Conservation (phyloP, 495 filamentous ascomycete genomes). For the Penicillium soppii region DNA sequence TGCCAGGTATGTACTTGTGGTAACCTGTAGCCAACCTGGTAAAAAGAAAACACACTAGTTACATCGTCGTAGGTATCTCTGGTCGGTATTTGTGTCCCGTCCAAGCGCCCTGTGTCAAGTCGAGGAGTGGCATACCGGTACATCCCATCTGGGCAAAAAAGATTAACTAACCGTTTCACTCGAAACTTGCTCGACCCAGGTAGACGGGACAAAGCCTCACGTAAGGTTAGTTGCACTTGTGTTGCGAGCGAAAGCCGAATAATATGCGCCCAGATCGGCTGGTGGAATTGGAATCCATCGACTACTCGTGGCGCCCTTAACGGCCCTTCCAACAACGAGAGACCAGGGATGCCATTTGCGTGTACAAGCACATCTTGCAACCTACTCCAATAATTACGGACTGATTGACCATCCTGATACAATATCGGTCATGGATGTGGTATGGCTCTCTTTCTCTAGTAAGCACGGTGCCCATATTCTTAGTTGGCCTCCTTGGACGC, state of each 20-base stretch:
- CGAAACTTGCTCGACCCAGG: conserved; percentile 3
- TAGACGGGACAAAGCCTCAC: neutral
- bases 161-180: conserved; percentile 11
- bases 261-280: conserved; percentile 7
- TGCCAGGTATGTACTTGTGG: too few species aligned
- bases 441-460: neutral
- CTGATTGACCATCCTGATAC: conserved; percentile 15
- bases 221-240: conserved; percentile 19
- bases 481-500: neutral
- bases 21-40: too few species aligned
- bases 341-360: too few species aligned
- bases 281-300: conserved; percentile 6
- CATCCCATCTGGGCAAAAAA: neutral
- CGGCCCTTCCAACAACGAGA: neutral
- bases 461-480: conserved; percentile 1
- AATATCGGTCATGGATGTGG: conserved; percentile 21
- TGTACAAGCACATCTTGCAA: neutral
- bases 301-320: conserved; percentile 3
- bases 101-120: conserved; percentile 15
- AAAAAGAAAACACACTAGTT: too few species aligned
- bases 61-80: too few species aligned
- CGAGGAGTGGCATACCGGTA: conserved; percentile 1
- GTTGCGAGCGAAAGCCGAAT: conserved; percentile 9
- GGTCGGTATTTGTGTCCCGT: conserved; percentile 6
- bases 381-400: neutral